Evolutionary conservation across 2,329 filamentous ascomycete species (phyloP).

Genomic region (Colletotrichum sp.): DNA sequence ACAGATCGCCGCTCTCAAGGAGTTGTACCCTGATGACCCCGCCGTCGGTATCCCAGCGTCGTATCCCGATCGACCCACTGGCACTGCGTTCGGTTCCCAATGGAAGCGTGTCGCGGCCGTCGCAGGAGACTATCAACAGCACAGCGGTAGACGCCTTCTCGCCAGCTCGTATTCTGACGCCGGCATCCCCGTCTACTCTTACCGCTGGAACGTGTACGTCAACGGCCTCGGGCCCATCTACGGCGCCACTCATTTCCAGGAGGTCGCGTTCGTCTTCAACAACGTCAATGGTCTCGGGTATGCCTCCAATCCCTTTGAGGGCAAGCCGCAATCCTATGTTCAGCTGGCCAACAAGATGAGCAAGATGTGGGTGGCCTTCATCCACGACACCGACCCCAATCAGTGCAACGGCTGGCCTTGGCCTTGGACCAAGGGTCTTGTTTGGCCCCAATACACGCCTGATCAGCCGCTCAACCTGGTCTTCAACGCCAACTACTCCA

Average conservation of each 20-base stretch:
- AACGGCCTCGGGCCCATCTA: constrained; percentile 19
- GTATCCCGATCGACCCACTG: constrained; percentile 38
- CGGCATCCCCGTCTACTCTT: constrained; percentile 58
- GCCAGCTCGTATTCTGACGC: constrained; percentile 55
- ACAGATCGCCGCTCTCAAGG: constrained; percentile 44
- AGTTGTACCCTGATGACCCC: constrained; percentile 49
- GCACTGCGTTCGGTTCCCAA: constrained; percentile 67
- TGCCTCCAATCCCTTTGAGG: constrained; percentile 49
- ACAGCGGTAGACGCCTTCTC: constrained; percentile 57
- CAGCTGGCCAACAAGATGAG: constrained; percentile 52
- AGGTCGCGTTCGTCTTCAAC: constrained; percentile 48
- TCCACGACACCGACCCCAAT: constrained; percentile 50
- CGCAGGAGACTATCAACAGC: constrained; percentile 62
- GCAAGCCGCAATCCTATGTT: constrained; percentile 43
- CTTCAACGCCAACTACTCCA: constrained; percentile 52
- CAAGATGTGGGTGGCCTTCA: constrained; percentile 56
- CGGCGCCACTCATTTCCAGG: constrained; percentile 31
- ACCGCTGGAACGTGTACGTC: constrained; percentile 48
- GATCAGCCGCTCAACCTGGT: constrained; percentile 49
- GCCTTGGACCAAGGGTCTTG: not conserved
- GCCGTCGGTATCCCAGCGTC: constrained; percentile 54
- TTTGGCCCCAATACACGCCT: constrained; percentile 50
- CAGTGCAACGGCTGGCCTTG: not conserved
- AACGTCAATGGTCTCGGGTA: constrained; percentile 56
- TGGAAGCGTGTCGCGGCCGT: constrained; percentile 69